Evolutionary conservation across 2,329 filamentous ascomycete species (phyloP).

Genomic region (Fonsecaea pugnacius): DNA sequence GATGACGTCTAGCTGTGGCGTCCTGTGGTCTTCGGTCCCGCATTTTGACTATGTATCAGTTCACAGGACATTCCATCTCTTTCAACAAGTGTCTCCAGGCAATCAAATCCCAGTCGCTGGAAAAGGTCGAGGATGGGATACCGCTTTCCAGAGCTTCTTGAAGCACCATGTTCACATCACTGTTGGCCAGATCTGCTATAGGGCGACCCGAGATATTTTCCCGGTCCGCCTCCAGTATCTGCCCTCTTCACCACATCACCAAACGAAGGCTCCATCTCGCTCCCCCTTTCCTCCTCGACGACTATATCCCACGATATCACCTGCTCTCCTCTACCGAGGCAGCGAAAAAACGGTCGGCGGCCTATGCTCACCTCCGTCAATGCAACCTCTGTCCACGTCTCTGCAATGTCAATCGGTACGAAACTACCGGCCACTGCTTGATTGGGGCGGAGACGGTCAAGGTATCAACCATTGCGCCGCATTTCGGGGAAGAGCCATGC

Average conservation of each 20-base stretch:
- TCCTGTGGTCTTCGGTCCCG: neutral
- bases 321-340: constrained; percentile 69
- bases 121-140: constrained; percentile 5
- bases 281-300: constrained; percentile 71
- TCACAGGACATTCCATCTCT: neutral
- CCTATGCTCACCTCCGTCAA: constrained; percentile 74
- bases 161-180: constrained; percentile 28
- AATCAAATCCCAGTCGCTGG: neutral
- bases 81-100: neutral
- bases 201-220: neutral
- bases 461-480: constrained; percentile 82
- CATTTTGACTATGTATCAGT: neutral
- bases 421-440: constrained; percentile 76
- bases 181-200: constrained; percentile 23
- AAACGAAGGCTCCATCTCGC: constrained; percentile 56
- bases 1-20: neutral
- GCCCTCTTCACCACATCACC: neutral
- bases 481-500: constrained; percentile 84
- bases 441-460: constrained; percentile 74
- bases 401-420: constrained; percentile 80
- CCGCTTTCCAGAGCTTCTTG: neutral
- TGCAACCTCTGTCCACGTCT: constrained; percentile 81
- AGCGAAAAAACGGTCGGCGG: constrained; percentile 72
- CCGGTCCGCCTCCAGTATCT: neutral
- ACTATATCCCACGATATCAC: constrained; percentile 75